A percentile compares a stretch with the other conserved stretches of the same genome.
Conservation (phyloP, 768 basidiomycete genomes). For the Hericium rajendrae region DNA sequence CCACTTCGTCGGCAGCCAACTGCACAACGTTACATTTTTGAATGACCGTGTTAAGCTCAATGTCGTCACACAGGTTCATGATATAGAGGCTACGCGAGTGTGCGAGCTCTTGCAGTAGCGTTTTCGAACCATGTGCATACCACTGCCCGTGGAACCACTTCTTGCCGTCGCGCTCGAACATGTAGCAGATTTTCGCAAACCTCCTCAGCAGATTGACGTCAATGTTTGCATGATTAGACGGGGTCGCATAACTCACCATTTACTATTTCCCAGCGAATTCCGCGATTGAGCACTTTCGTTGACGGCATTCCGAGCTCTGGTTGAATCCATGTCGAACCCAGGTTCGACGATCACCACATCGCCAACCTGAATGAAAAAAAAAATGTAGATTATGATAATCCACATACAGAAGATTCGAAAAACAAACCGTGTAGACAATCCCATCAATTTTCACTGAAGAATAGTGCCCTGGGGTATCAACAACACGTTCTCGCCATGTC, state of each 20-base stretch:
- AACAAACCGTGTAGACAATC: slow-evolving; percentile 39
- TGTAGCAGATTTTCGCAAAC: slow-evolving; percentile 63
- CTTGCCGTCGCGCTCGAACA: slow-evolving; percentile 36
- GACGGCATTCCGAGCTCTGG: slow-evolving; percentile 31
- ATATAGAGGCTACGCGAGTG: slow-evolving; percentile 53
- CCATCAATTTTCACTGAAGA: slow-evolving; percentile 42
- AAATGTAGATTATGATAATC: not conserved
- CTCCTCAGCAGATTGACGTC: slow-evolving; percentile 23
- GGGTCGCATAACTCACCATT: slow-evolving; percentile 37
- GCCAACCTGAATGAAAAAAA: slow-evolving; percentile 34
- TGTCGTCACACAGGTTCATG: slow-evolving; percentile 47
- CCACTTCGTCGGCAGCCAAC: slow-evolving; percentile 31
- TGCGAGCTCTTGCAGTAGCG: slow-evolving; percentile 54
- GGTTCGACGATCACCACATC: slow-evolving; percentile 56
- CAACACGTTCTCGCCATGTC: slow-evolving; percentile 24
- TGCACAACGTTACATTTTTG: slow-evolving; percentile 45
- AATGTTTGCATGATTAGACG: too few relatives aligned
- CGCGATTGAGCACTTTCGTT: slow-evolving; percentile 33
- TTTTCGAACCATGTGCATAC: slow-evolving; percentile 58
- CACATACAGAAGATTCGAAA: not conserved
- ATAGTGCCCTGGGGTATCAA: slow-evolving; percentile 15
- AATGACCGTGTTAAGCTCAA: slow-evolving; percentile 44
- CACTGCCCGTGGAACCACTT: slow-evolving; percentile 67
- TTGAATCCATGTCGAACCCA: slow-evolving; percentile 37
- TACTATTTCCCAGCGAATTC: slow-evolving; percentile 45